These are phyloP conservation scores for Fusarium sp. DNA, from an alignment of 2,329 filamentous ascomycete genomes.

Conservation along the genomic window DNA sequence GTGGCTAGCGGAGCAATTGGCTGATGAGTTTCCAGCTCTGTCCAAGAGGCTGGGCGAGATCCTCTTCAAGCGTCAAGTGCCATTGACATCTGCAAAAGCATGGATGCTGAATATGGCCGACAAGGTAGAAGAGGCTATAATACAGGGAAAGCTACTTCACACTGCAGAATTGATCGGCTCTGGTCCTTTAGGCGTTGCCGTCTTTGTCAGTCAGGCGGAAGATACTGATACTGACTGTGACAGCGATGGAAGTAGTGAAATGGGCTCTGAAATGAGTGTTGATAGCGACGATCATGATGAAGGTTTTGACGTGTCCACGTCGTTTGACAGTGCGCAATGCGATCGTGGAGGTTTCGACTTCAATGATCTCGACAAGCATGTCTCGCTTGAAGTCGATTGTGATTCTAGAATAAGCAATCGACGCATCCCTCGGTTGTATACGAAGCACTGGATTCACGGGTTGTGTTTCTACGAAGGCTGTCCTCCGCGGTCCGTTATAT, in stretches of 20 bases:
- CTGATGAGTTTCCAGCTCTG: rapidly evolving
- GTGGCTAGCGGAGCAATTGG: background rate
- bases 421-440: background rate
- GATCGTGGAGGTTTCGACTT: background rate
- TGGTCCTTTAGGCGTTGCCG: background rate
- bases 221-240: background rate
- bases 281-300: background rate
- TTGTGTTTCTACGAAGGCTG: background rate
- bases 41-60: background rate
- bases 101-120: background rate
- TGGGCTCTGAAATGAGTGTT: too few species aligned
- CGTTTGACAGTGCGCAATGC: background rate
- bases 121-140: background rate
- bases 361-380: background rate
- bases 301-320: background rate
- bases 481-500: background rate
- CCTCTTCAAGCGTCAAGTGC: too few species aligned
- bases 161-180: background rate
- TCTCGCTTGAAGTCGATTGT: background rate
- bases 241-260: background rate
- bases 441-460: background rate
- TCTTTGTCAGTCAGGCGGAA: background rate
- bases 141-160: background rate
- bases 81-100: background rate
- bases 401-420: background rate